Evolutionary conservation across 176 grass and related monocot genomes (phyloP).

Genomic region (Carex littledalei): DNA sequence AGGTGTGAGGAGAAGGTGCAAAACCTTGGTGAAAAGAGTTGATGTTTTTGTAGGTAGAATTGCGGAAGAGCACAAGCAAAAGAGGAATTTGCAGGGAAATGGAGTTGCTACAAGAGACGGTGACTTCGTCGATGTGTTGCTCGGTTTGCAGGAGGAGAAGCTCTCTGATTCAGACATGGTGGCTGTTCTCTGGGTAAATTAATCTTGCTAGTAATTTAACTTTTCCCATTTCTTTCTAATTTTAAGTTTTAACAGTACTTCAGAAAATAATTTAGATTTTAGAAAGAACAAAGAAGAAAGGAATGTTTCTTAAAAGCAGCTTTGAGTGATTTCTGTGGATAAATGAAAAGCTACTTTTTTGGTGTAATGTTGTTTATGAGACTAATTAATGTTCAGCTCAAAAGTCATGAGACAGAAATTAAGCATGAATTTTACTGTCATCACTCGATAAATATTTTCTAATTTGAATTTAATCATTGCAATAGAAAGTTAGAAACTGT

Average conservation of each 20-base stretch:
- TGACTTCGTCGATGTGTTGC: slow-evolving; percentile 61
- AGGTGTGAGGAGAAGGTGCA: slow-evolving; percentile 51
- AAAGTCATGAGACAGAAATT: background rate
- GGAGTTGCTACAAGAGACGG: slow-evolving; percentile 11
- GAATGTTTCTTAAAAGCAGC: slow-evolving; percentile 12
- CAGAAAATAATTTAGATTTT: background rate
- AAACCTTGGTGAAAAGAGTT: slow-evolving; percentile 35
- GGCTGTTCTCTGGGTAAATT: slow-evolving; percentile 74
- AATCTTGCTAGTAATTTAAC: background rate
- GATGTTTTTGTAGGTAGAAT: slow-evolving; percentile 50
- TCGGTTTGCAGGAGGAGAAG: slow-evolving; percentile 48
- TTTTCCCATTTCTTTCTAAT: background rate
- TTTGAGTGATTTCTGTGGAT: background rate
- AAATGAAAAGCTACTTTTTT: background rate
- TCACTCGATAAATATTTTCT: background rate
- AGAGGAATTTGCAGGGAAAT: background rate
- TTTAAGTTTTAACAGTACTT: background rate
- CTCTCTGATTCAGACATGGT: slow-evolving; percentile 61
- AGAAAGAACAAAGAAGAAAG: background rate
- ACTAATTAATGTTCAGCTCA: background rate
- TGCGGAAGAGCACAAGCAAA: slow-evolving; percentile 48
- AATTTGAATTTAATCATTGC: background rate
- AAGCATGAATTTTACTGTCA: background rate
- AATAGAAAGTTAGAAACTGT: background rate
- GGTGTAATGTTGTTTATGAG: background rate